These are phyloP conservation scores for Moesziomyces globuligerus DNA, from an alignment of 1,284 basidiomycete genomes.

Conservation along the genomic window DNA sequence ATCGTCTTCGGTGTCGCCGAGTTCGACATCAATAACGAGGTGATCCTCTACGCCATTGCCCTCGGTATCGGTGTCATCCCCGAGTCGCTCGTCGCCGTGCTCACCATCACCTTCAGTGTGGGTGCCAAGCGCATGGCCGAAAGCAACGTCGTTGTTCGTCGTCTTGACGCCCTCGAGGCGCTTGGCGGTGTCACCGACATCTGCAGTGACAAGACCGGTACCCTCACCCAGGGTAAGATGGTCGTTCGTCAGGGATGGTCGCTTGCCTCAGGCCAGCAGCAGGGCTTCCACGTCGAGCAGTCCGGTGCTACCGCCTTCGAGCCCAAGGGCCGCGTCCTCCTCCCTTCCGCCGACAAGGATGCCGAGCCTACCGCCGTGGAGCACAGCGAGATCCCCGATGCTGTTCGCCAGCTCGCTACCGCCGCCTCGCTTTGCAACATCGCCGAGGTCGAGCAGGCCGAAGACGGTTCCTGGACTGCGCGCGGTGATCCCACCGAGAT, in stretches of 20 bases:
- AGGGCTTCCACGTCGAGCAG: slow-evolving; percentile 52
- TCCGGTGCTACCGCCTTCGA: slow-evolving; percentile 51
- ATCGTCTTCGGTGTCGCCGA: slow-evolving; percentile 71
- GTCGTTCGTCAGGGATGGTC: slow-evolving; percentile 57
- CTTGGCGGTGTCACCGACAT: slow-evolving; percentile 58
- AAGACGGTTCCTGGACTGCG: slow-evolving; percentile 41
- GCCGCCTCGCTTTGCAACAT: slow-evolving; percentile 62
- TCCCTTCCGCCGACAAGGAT: slow-evolving; percentile 9
- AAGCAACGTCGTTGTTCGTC: slow-evolving; percentile 59
- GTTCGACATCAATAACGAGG: slow-evolving; percentile 67
- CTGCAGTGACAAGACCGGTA: slow-evolving; percentile 63
- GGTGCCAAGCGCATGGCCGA: slow-evolving; percentile 63
- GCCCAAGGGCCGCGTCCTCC: slow-evolving; percentile 40
- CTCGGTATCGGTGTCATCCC: slow-evolving; percentile 65
- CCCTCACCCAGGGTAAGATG: slow-evolving; percentile 63
- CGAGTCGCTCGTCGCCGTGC: slow-evolving; percentile 69
- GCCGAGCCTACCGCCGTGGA: slow-evolving; percentile 16
- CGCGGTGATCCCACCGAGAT: slow-evolving; percentile 62
- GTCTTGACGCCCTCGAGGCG: slow-evolving; percentile 61
- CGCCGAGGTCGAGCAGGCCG: slow-evolving; percentile 47
- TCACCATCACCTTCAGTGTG: slow-evolving; percentile 58
- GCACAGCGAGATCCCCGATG: slow-evolving; percentile 24
- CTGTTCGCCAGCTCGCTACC: slow-evolving; percentile 38
- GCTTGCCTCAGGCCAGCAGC: slow-evolving; percentile 15
- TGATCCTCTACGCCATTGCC: slow-evolving; percentile 69